Evolutionary conservation across 352 stramenopile species (phyloP).

Genomic region (Thalassiosira hispida): DNA sequence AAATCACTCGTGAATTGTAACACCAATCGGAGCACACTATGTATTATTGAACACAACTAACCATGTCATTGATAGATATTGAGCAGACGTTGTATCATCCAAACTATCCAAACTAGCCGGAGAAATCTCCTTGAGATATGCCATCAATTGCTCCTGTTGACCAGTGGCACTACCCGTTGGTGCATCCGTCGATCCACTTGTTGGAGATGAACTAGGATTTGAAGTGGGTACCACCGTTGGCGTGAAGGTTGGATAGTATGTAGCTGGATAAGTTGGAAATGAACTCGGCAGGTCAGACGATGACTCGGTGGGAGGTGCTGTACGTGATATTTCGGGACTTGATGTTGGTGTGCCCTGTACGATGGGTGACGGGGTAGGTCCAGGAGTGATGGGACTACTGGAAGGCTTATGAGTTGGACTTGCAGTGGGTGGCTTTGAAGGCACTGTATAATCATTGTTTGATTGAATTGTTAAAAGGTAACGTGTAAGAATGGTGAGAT

Average conservation of each 20-base stretch:
- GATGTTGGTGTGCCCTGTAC: not conserved
- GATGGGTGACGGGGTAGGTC: too few species aligned
- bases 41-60: not conserved
- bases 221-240: too few species aligned
- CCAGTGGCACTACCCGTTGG: conserved; percentile 5
- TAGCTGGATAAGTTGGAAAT: not conserved
- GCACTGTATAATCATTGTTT: too few species aligned
- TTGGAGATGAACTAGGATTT: not conserved
- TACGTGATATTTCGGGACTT: not conserved
- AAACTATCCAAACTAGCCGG: conserved; percentile 39
- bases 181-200: not conserved
- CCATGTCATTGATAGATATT: conserved; percentile 54
- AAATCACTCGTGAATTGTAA: not conserved
- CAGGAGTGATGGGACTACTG: too few species aligned
- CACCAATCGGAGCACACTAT: not conserved
- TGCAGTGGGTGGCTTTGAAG: too few species aligned
- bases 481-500: too few species aligned
- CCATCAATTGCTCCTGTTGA: conserved; percentile 3
- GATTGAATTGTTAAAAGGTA: too few species aligned
- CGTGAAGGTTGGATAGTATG: not conserved
- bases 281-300: not conserved
- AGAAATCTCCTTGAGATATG: conserved; percentile 22
- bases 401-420: not conserved
- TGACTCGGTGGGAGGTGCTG: not conserved
- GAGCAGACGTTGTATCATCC: conserved; percentile 25